Evolutionary conservation across 768 basidiomycete genomes (phyloP).

Genomic region (Phylloporus sp.): DNA sequence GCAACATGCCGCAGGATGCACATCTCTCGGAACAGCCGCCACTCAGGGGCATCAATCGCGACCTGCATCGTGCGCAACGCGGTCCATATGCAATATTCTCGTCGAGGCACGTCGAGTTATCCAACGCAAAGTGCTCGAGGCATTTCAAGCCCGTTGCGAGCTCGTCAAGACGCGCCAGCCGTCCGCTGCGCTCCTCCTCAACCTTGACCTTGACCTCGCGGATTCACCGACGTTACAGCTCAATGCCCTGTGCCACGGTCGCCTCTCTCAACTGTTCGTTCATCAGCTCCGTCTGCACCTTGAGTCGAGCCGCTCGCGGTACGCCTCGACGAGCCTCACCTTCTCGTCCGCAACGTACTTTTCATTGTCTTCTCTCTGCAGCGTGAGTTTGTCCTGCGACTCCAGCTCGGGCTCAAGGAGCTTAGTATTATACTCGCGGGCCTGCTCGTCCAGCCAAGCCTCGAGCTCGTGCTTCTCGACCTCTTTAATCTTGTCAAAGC

Average conservation of each 20-base stretch:
- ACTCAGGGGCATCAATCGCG: slow-evolving; percentile 59
- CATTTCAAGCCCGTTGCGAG: slow-evolving; percentile 87
- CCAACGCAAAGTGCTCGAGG: slow-evolving; percentile 85
- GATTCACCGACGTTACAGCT: slow-evolving; percentile 95
- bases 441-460: slow-evolving; percentile 72
- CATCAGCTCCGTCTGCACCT: slow-evolving; percentile 86
- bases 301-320: slow-evolving; percentile 85
- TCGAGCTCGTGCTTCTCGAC: slow-evolving; percentile 71
- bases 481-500: slow-evolving; percentile 75
- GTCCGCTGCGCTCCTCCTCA: slow-evolving; percentile 93
- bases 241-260: slow-evolving; percentile 94
- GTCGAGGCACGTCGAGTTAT: slow-evolving; percentile 87
- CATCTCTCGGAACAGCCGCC: slow-evolving; percentile 86
- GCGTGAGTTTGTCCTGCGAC: slow-evolving; percentile 78
- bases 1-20: slow-evolving; percentile 74
- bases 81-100: slow-evolving; percentile 94
- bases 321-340: slow-evolving; percentile 64
- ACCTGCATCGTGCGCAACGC: slow-evolving; percentile 78
- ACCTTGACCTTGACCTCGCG: slow-evolving; percentile 94
- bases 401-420: slow-evolving; percentile 82
- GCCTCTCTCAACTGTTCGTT: slow-evolving; percentile 96
- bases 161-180: slow-evolving; percentile 91
- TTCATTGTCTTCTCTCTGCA: slow-evolving; percentile 83
- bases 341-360: slow-evolving; percentile 79
- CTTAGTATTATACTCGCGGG: slow-evolving; percentile 76